Evolutionary conservation across 768 basidiomycete genomes (phyloP).

Genomic region (Termitomyces heimii): DNA sequence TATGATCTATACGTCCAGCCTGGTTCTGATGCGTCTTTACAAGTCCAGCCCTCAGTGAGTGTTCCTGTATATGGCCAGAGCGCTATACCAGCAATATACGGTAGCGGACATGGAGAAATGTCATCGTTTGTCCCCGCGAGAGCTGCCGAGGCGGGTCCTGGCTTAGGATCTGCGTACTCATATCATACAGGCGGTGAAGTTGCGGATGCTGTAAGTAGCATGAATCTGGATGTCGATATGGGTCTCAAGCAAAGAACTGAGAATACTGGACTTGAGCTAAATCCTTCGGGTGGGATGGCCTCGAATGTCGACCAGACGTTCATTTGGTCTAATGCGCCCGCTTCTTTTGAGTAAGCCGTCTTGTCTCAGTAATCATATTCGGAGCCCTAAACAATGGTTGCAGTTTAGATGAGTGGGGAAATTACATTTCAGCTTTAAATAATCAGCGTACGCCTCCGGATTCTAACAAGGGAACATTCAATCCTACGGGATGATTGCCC

Average conservation of each 20-base stretch:
- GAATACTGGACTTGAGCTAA: neutral
- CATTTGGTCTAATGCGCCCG: conserved; percentile 61
- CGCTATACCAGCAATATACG: neutral
- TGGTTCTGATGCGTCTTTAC: neutral
- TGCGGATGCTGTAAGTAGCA: neutral
- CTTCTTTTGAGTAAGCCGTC: conserved; percentile 52
- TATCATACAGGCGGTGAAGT: neutral
- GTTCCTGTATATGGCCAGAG: neutral
- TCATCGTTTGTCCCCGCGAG: neutral
- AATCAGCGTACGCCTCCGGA: conserved; percentile 2
- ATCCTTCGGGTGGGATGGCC: neutral
- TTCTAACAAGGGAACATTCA: neutral
- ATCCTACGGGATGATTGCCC: neutral
- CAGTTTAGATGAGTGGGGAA: conserved; percentile 39
- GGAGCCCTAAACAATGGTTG: neutral
- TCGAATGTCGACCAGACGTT: conserved; percentile 33
- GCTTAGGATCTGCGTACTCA: neutral
- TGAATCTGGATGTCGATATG: neutral
- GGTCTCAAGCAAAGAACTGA: neutral
- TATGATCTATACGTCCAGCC: neutral
- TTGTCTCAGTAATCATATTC: neutral
- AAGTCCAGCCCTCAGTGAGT: neutral
- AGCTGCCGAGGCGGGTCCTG: neutral
- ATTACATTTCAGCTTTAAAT: conserved; percentile 32
- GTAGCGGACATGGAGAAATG: neutral